phyloP scores from a whole-genome alignment of 768 basidiomycete species.

The Boletus bicolor region DNA sequence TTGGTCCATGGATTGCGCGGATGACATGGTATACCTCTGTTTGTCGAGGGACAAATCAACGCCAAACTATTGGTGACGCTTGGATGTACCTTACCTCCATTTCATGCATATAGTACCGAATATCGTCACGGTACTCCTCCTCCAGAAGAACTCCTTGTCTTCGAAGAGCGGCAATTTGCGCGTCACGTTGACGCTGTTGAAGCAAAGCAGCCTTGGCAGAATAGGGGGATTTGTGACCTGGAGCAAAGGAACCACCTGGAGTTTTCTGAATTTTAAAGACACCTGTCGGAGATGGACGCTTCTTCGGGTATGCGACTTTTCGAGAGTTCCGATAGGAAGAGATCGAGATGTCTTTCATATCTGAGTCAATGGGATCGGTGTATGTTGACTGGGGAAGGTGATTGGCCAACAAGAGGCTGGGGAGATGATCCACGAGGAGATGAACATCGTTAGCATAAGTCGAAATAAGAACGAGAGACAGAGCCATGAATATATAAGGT shows the following conservation, averaged over 20 bases:
- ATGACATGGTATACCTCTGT: constrained; percentile 83
- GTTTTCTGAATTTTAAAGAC: constrained; percentile 65
- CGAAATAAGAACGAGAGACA: constrained; percentile 1
- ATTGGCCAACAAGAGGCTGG: constrained; percentile 45
- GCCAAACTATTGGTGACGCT: not conserved
- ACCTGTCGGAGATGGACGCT: constrained; percentile 80
- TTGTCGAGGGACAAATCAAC: constrained; percentile 5
- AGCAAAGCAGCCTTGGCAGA: constrained; percentile 57
- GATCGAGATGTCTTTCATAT: constrained; percentile 77
- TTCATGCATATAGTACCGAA: constrained; percentile 90
- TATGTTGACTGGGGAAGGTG: constrained; percentile 40
- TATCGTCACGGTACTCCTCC: constrained; percentile 94
- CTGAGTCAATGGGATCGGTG: constrained; percentile 26
- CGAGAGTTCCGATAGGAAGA: constrained; percentile 59
- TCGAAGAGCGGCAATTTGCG: constrained; percentile 65
- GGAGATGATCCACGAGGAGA: constrained; percentile 20
- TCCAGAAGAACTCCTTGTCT: constrained; percentile 79
- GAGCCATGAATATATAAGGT: constrained; percentile 2
- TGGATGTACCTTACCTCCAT: constrained; percentile 81
- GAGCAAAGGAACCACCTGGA: constrained; percentile 44
- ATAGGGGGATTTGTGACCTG: constrained; percentile 61
- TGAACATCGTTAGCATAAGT: constrained; percentile 22
- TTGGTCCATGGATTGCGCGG: constrained; percentile 96
- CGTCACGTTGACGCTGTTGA: constrained; percentile 66
- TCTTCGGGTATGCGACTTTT: constrained; percentile 74